phyloP scores from a whole-genome alignment of 2,329 filamentous ascomycete genomes.

The Xylaria sp. region DNA sequence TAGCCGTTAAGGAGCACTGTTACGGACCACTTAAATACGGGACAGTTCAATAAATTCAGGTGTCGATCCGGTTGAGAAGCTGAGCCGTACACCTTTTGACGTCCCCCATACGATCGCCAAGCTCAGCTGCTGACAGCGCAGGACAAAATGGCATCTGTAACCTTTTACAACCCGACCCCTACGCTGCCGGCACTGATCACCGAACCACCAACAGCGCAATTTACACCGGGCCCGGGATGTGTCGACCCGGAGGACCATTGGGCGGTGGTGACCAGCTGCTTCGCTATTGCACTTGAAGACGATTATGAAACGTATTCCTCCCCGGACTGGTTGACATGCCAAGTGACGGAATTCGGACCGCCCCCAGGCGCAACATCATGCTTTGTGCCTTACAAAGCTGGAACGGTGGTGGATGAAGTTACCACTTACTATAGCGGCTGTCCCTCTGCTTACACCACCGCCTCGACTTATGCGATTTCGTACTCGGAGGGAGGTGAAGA shows the following conservation, averaged over 20 bases:
- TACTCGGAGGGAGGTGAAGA: neutral
- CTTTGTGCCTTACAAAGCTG: conserved; percentile 9
- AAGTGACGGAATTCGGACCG: conserved; percentile 23
- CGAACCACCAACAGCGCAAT: conserved; percentile 21
- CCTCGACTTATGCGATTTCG: neutral
- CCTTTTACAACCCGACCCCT: neutral
- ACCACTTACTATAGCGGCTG: conserved; percentile 17
- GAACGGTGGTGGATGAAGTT: conserved; percentile 6
- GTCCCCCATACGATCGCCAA: too few species aligned
- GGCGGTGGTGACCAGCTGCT: conserved; percentile 24
- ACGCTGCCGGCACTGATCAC: conserved; percentile 14
- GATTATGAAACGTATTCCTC: neutral
- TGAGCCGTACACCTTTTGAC: too few species aligned
- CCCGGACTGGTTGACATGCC: conserved; percentile 26
- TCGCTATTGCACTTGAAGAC: neutral
- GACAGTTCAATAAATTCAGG: too few species aligned
- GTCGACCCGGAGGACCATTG: conserved; percentile 22
- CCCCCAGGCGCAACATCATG: conserved; percentile 8
- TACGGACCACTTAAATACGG: too few species aligned
- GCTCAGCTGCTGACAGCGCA: neutral
- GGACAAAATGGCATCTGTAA: conserved; percentile 18
- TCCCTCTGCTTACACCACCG: conserved; percentile 18
- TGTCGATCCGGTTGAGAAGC: too few species aligned
- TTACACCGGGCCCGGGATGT: conserved; percentile 22
- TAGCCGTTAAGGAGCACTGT: too few species aligned